Base-by-base conservation (phyloP, 2,329 filamentous ascomycete species). In the Epichloe bromicola region DNA sequence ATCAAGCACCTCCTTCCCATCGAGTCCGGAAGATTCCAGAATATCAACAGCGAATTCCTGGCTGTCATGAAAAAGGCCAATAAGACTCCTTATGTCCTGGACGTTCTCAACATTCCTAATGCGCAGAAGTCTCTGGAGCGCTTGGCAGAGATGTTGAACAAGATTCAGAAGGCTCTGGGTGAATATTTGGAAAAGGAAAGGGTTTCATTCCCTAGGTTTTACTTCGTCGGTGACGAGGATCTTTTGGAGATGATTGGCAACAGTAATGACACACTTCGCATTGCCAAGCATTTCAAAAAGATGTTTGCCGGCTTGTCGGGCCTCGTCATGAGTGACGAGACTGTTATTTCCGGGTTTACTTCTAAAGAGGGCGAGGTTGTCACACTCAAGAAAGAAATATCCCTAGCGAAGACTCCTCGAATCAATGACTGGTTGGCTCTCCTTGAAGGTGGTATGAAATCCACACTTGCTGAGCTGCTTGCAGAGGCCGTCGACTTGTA, bases 51-150 rank as follows among this genome's bases (percentile, higher is more conserved):
- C 55, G 91, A 98, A 66, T 99, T 98, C 71, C 85, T 95, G 63
- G 83, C 88, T n/a, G 89, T 98, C 40, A 95, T 99, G 88, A 97
- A 97, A 73, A 98, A 97, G 67, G 93, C 97, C 43, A 91, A 94
- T 70, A 95, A 95, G 66, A 90, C 91, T 49, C 91, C 93, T 0
- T 93, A 90, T 60, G 88, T 98, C 6, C 79, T 99, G 44, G 94
- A 98, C 65, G 91, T 98, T 2, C 81, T 99, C 51, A 89, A 89
- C 57, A 98, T 99, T 52, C 86, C 89, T 11, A 93, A 93, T 46
- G 89, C 95, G 0, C 93, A 98, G 62, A 95, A 95, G 66, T 95
- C 90, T 2, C 72, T 99, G 5, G 94, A 98, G 70, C 85, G 93
- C 58, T 75, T 99, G 49, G 91, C 91, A n/a, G 93, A 98, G 64